Evolutionary conservation across 768 basidiomycete species (phyloP), one percentile per base, ranked within the genome.

Genomic region (Calocybe indica): DNA sequence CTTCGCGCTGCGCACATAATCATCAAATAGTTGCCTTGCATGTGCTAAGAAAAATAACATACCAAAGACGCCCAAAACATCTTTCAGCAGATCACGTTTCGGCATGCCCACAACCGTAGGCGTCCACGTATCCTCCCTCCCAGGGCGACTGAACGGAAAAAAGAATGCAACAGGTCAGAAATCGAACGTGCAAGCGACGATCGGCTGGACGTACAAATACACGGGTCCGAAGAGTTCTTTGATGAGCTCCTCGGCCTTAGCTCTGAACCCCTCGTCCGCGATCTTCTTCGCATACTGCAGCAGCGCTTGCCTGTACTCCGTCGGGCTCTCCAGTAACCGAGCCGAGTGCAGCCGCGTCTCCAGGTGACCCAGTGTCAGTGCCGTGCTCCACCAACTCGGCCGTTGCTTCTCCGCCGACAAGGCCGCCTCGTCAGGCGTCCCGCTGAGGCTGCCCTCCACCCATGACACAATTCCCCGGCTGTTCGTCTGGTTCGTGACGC

Each of bases 211-310:
- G 49, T 59, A 94, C 94, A 83, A 87, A 66, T 90, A 95, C 35
- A 93, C 69, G 0, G 93, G 94, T 11, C 94, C 93, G 56, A 88
- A 83, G 45, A 98, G 72, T 53, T 97, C 96, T 63, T 79, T 85
- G 43, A 95, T 78, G 47, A 99, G 64, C 63, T 98, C 95, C 62
- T 96, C 94, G 12, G 83, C 93, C 62, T 94, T 92, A 34, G 72
- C 85, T 51, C 79, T 72, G 62, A 92, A 92, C 0, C 88, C 92
- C 62, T 95, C 92, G 53, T 96, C 90, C 33, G 87, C 91, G 37
- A 98, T 71, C 67, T 80, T 83, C 71, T 79, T 87, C 34, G 91
- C 85, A 62, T 96, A 97, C 54, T 80, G 54, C 46, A 83, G 54
- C 54, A 97, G 60, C 46, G 79, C 80, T 56, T 82, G 77, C 62